Evolutionary conservation across 495 filamentous ascomycete genomes (phyloP).

Genomic region (Neurospora africana): DNA sequence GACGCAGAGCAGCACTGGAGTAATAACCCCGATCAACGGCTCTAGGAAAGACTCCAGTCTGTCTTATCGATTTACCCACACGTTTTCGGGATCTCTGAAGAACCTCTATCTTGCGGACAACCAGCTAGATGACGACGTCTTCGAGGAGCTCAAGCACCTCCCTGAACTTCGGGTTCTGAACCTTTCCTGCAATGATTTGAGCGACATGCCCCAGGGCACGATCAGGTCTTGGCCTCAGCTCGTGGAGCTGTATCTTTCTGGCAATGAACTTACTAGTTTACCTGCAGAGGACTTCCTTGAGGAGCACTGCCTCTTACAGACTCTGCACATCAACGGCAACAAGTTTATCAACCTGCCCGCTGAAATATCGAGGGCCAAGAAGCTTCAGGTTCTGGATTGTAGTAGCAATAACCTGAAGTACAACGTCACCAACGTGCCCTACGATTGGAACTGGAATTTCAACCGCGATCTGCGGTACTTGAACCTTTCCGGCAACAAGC

Average conservation of each 20-base stretch:
- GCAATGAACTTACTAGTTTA: slow-evolving; percentile 83
- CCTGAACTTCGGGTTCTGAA: slow-evolving; percentile 83
- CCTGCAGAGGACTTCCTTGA: slow-evolving; percentile 85
- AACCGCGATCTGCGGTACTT: slow-evolving; percentile 90
- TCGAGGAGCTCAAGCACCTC: slow-evolving; percentile 76
- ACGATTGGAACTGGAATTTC: slow-evolving; percentile 99
- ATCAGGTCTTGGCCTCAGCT: slow-evolving; percentile 80
- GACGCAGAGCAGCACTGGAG: slow-evolving; percentile 31
- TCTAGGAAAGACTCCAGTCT: slow-evolving; percentile 79
- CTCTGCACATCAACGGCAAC: slow-evolving; percentile 92
- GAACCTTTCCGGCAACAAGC: slow-evolving; percentile 94
- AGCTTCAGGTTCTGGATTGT: slow-evolving; percentile 80
- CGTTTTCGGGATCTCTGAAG: slow-evolving; percentile 74
- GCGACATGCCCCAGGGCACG: slow-evolving; percentile 79
- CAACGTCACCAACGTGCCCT: slow-evolving; percentile 98
- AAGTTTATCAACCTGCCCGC: slow-evolving; percentile 95
- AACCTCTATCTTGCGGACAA: slow-evolving; percentile 90
- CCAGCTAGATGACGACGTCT: slow-evolving; percentile 82
- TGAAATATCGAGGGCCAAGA: slow-evolving; percentile 87
- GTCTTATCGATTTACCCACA: slow-evolving; percentile 61
- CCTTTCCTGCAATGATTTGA: slow-evolving; percentile 87
- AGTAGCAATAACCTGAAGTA: slow-evolving; percentile 97
- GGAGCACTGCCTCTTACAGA: slow-evolving; percentile 71
- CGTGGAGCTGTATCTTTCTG: slow-evolving; percentile 87
- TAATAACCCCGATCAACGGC: slow-evolving; percentile 42